A percentile compares a stretch with the other conserved stretches of the same genome.
These are phyloP conservation scores for Dactylorhiza incarnata DNA, from an alignment of 106 monocot species.

Conservation along the genomic window DNA sequence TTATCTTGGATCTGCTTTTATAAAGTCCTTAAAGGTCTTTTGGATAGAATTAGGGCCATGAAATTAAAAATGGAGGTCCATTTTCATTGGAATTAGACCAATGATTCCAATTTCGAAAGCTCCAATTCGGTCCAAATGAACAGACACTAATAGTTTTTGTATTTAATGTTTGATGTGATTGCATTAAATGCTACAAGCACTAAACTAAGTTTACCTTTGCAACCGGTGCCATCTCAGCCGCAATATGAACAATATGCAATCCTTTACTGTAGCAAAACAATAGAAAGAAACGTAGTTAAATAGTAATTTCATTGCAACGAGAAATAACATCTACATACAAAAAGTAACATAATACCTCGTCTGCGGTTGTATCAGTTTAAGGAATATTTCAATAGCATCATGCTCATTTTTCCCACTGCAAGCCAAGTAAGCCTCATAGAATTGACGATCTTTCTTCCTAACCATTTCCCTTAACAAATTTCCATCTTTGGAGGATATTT, in stretches of 20 bases:
- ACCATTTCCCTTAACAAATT: conserved; percentile 65
- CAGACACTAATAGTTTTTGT: too few relatives aligned
- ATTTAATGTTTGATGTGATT: background rate
- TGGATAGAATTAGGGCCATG: too few relatives aligned
- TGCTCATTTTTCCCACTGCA: conserved; percentile 49
- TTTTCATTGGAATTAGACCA: too few relatives aligned
- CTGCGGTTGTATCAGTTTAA: conserved; percentile 36
- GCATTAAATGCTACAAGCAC: background rate
- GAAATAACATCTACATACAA: background rate
- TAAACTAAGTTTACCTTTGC: conserved; percentile 57
- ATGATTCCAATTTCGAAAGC: too few relatives aligned
- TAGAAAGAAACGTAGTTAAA: background rate
- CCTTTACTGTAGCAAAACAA: conserved; percentile 35
- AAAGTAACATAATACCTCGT: conserved; percentile 36
- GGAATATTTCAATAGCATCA: conserved; percentile 49
- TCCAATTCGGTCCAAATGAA: too few relatives aligned
- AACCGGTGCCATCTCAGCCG: conserved; percentile 97
- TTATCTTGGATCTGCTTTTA: background rate
- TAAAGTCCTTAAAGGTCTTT: background rate
- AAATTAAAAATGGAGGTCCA: too few relatives aligned
- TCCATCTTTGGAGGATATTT: conserved; percentile 58
- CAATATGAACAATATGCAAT: conserved; percentile 81
- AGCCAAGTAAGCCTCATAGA: conserved; percentile 62
- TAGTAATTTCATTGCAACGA: background rate
- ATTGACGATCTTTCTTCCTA: conserved; percentile 61